A percentile compares a stretch with the other conserved stretches of the same genome.
Conservation (phyloP, 1,284 basidiomycete species). For the Quambalaria eucalypti region DNA sequence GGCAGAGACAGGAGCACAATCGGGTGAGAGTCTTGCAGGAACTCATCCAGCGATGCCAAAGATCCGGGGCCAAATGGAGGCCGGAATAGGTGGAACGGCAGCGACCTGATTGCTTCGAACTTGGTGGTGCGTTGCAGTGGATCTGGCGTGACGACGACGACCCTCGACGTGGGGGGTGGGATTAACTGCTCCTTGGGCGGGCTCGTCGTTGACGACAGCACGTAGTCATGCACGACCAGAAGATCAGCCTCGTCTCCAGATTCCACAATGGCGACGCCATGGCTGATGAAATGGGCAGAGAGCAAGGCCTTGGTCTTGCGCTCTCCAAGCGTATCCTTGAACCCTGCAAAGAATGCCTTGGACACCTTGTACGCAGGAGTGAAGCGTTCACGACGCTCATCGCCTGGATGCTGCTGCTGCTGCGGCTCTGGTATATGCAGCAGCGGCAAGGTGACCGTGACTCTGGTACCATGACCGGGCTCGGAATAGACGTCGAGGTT, state of each 20-base stretch:
- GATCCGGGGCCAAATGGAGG: slow-evolving; percentile 26
- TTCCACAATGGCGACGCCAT: slow-evolving; percentile 1
- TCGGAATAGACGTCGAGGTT: slow-evolving; percentile 21
- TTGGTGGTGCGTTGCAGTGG: not conserved
- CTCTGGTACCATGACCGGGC: slow-evolving; percentile 20
- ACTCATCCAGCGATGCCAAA: slow-evolving; percentile 18
- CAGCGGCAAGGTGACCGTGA: slow-evolving; percentile 21
- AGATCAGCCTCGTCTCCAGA: slow-evolving; percentile 3
- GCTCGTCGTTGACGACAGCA: not conserved
- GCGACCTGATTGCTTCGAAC: not conserved
- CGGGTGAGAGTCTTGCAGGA: slow-evolving; percentile 17
- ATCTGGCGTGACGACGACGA: slow-evolving; percentile 7
- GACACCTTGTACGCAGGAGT: not conserved
- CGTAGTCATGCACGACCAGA: slow-evolving; percentile 4
- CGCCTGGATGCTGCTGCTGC: too few species aligned
- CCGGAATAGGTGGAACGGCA: slow-evolving; percentile 7
- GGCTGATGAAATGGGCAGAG: not conserved
- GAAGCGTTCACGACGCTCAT: too few species aligned
- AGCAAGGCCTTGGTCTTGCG: not conserved
- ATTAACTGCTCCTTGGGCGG: not conserved
- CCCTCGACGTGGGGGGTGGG: not conserved
- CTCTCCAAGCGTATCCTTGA: not conserved
- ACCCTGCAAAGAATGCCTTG: not conserved
- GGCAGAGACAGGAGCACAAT: slow-evolving; percentile 8
- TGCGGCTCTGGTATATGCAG: too few species aligned